Evolutionary conservation across 805 yeast species (phyloP), one percentile per base, ranked within the genome.

Genomic region (Candida ulmi): DNA sequence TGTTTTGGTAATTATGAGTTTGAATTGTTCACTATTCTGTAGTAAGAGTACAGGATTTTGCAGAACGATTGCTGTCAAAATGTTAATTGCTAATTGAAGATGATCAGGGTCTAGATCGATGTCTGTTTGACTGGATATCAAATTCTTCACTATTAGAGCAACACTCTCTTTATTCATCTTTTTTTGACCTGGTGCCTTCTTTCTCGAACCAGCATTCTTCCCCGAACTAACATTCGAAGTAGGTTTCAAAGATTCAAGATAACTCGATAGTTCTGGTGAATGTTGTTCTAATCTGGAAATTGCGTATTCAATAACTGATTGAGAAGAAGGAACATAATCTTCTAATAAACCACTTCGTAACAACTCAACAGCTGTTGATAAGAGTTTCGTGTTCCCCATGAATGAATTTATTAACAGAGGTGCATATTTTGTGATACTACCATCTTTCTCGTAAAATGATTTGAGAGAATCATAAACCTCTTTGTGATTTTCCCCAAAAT

Each of bases 261-360:
- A 17, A 32, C 24, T 40, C 12, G 44, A 35, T 5, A 28, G 32
- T 11, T 23, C 16, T 37, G 39, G 28, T 23, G 43, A 36, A 16
- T 47, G 45, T 2, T 32, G 36, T 9, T 44, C 38, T 17, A 41
- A 40, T 43, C 65, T 76, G 45, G 51, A 51, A 16, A 43, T 42
- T 24, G 66, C 66, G 44, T 65, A 76, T 43, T 61, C 57, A 24
- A 76, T 40, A 7, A 78, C 65, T 1, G 63, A 54, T 0, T 59
- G 57, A 3, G 66, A 43, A 0, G 63, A 60, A 42, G 93, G 86
- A 0, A 88, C 88, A 16, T 72, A 66, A 5, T 76, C 57, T 4
- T 87, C 95, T 4, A 75, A 60, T 13, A 87, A 58, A 1, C 95
- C 95, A 13, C 64, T 50, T 48, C 76, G 79, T 46, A 87, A 68